Evolutionary conservation across 1,284 basidiomycete species (phyloP).

Genomic region (Vanrija sp.): DNA sequence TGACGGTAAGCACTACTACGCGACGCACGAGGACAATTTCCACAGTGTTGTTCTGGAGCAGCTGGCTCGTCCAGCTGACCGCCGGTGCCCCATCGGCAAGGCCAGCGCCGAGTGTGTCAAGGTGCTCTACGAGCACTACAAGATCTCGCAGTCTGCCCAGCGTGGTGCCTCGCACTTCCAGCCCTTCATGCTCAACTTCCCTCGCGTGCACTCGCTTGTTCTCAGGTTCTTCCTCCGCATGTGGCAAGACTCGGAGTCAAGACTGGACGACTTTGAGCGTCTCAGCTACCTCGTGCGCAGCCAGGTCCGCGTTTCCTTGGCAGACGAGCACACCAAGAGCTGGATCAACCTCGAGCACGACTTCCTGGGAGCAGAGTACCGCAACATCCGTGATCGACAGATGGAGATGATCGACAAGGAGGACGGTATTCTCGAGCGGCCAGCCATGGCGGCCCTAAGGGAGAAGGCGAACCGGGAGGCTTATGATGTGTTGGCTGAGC

Average conservation of each 20-base stretch:
- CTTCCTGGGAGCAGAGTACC: slow-evolving; percentile 81
- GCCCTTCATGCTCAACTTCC: slow-evolving; percentile 84
- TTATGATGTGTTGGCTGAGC: slow-evolving; percentile 85
- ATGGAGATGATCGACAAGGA: slow-evolving; percentile 90
- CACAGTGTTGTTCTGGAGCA: slow-evolving; percentile 84
- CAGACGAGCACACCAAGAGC: slow-evolving; percentile 68
- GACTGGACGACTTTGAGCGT: slow-evolving; percentile 70
- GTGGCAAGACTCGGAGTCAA: slow-evolving; percentile 90
- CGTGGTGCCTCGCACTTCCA: slow-evolving; percentile 68
- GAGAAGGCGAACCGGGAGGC: slow-evolving; percentile 86
- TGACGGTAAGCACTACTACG: slow-evolving; percentile 60
- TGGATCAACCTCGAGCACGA: slow-evolving; percentile 84
- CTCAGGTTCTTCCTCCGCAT: slow-evolving; percentile 85
- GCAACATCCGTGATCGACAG: slow-evolving; percentile 80
- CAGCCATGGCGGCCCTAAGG: slow-evolving; percentile 79
- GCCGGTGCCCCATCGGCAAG: slow-evolving; percentile 79
- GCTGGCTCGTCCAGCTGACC: slow-evolving; percentile 67
- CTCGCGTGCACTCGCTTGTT: slow-evolving; percentile 74
- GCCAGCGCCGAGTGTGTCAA: slow-evolving; percentile 62
- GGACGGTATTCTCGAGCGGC: slow-evolving; percentile 79
- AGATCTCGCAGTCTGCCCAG: slow-evolving; percentile 37
- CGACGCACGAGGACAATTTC: slow-evolving; percentile 71
- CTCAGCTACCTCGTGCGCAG: slow-evolving; percentile 77
- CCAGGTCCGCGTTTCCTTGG: slow-evolving; percentile 77
- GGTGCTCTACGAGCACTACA: slow-evolving; percentile 70